Evolutionary conservation across 2,329 filamentous ascomycete species (phyloP).

Genomic region (Paecilomyces dactylethromorphus): DNA sequence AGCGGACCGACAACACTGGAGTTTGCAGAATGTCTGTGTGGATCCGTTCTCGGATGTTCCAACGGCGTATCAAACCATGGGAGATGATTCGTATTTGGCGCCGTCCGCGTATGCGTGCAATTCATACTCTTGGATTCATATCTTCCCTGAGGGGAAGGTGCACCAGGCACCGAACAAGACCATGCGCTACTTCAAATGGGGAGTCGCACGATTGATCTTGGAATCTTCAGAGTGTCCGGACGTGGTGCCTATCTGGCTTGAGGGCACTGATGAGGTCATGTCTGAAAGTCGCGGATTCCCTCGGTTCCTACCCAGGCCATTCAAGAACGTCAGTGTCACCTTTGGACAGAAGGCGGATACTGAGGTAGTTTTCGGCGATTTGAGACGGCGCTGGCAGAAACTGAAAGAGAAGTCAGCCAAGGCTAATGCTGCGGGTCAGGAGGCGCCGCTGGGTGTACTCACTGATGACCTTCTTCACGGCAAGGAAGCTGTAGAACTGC

Average conservation of each 20-base stretch:
- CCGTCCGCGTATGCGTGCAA: conserved; percentile 66
- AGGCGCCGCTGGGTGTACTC: conserved; percentile 48
- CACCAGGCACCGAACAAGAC: conserved; percentile 74
- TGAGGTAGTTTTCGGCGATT: conserved; percentile 68
- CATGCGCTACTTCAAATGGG: conserved; percentile 98
- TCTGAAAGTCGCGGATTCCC: conserved; percentile 73
- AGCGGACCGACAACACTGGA: conserved; percentile 30
- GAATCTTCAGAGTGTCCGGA: conserved; percentile 83
- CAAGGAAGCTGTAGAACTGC: conserved; percentile 66
- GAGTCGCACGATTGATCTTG: conserved; percentile 81
- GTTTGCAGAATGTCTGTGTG: conserved; percentile 35
- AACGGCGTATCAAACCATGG: conserved; percentile 33
- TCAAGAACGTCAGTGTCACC: conserved; percentile 63
- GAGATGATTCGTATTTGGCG: conserved; percentile 51
- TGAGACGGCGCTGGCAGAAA: conserved; percentile 67
- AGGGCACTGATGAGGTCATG: conserved; percentile 85
- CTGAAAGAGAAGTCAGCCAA: conserved; percentile 52
- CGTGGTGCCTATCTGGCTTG: conserved; percentile 88
- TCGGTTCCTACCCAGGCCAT: conserved; percentile 69
- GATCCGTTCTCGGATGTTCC: conserved; percentile 41
- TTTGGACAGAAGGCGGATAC: conserved; percentile 74
- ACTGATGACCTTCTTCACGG: conserved; percentile 61
- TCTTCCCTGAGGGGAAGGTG: conserved; percentile 92
- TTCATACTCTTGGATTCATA: conserved; percentile 79
- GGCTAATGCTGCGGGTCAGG: conserved; percentile 28